phyloP scores from a whole-genome alignment of 176 grass and related monocot species.

The Avena insularis region DNA sequence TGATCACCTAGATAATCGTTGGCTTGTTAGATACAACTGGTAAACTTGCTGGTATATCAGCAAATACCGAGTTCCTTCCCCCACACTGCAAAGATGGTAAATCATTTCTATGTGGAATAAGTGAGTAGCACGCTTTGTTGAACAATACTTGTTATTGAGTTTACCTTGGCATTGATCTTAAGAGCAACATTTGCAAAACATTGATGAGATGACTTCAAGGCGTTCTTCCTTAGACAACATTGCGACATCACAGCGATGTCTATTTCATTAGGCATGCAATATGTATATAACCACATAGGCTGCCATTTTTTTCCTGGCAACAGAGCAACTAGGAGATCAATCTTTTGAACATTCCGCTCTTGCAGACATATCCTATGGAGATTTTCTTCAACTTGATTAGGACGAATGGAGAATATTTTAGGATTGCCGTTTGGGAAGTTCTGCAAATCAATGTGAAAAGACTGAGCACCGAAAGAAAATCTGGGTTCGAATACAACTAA shows the following conservation, averaged over 20 bases:
- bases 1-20: no score
- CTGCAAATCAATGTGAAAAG: conserved; percentile 34
- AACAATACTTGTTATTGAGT: background rate
- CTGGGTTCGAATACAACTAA: background rate
- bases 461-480: background rate
- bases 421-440: background rate
- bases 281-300: conserved; percentile 56
- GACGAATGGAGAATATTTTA: conserved; percentile 19
- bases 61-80: no score
- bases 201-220: background rate
- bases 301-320: conserved; percentile 57
- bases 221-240: conserved; percentile 49
- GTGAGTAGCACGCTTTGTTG: no score
- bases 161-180: conserved; percentile 82
- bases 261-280: conserved; percentile 29
- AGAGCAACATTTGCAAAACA: conserved; percentile 66
- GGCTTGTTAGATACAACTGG: no score
- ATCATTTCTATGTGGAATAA: no score
- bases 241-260: conserved; percentile 61
- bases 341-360: conserved; percentile 21
- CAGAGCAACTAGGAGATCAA: conserved; percentile 62
- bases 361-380: background rate
- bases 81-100: no score
- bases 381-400: conserved; percentile 20
- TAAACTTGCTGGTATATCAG: no score